Evolutionary conservation across 1,284 basidiomycete genomes (phyloP), one percentile per base, ranked within the genome.

Genomic region (Tilletia setariae): DNA sequence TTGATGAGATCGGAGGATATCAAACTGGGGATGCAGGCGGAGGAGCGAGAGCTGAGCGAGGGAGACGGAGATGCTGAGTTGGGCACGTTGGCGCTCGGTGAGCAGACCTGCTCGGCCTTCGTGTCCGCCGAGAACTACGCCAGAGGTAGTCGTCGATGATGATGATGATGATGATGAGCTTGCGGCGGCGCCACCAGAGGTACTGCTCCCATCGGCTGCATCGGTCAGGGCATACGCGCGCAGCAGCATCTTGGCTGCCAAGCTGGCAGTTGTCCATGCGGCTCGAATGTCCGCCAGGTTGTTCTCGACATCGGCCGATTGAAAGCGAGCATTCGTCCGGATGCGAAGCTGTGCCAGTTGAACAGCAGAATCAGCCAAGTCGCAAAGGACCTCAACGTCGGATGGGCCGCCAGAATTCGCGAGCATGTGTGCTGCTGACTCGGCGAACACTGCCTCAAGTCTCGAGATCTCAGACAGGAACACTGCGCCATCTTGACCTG

Each of bases 71-170:
- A 59, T 59, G 9, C 53, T 30, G 25, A 59, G 53, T 25, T 59
- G 53, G 53, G 53, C 32, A 19, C 53, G 53, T 25, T 59, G 53
- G 1, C 53, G 53, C 23, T 59, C 53, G 53, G 23, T 21, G 16
- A 59, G 53, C 8, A 59, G 53, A 19, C 53, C 53, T 21, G 23
- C 53, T 59, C 53, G n/a, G 1, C n/a, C 53, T 21, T 59, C 53
- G 19, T 9, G 53, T 59, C 25, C 53, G 6, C 53, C 53, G 7
- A 59, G 53, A 4, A 59, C 53, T 7, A 59, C 4, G 53, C 16
- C 23, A 8, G 47, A 49, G 9, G 49, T 51, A 8, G 49, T 21
- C 15, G 15, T 21, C 7, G 11, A 13, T 7, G 49, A 51, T 21
- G 53, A 16, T 49, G 47, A 19, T 23, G 47, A 21, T 8, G 47